Evolutionary conservation across 2,329 filamentous ascomycete genomes (phyloP).

Genomic region (Talaromyces sp.): DNA sequence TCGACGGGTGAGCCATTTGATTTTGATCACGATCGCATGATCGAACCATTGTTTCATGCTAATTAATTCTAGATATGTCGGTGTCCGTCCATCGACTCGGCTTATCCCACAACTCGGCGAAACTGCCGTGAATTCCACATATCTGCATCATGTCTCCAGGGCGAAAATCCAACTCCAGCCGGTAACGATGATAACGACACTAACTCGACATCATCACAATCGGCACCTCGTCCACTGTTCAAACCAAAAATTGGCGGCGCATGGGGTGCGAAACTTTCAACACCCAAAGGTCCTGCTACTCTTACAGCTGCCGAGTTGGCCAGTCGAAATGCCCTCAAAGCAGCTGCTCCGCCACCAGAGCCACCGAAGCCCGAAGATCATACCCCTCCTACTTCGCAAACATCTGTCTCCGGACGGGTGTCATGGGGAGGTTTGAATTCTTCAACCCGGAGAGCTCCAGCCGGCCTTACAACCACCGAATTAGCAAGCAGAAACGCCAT

Average conservation of each 20-base stretch:
- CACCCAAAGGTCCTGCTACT: constrained; percentile 24
- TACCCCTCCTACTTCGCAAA: background rate
- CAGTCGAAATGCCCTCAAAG: constrained; percentile 31
- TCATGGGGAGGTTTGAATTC: background rate
- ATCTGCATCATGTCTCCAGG: constrained; percentile 28
- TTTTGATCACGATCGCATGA: background rate
- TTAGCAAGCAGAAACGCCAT: background rate
- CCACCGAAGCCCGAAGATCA: background rate
- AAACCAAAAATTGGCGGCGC: constrained; percentile 31
- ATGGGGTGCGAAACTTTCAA: constrained; percentile 24
- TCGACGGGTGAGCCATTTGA: constrained; percentile 28
- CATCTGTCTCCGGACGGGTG: background rate
- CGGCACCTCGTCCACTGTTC: background rate
- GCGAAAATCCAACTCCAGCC: constrained; percentile 30
- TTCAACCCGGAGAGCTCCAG: background rate
- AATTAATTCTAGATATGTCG: constrained; percentile 33
- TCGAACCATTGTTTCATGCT: background rate
- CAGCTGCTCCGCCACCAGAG: constrained; percentile 17
- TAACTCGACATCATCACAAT: constrained; percentile 12
- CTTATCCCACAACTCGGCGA: constrained; percentile 33
- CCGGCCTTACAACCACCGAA: background rate
- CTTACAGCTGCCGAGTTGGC: constrained; percentile 36
- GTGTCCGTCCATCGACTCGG: constrained; percentile 41
- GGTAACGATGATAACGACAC: constrained; percentile 24
- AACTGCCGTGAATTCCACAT: constrained; percentile 38